A percentile compares a stretch with the other conserved stretches of the same genome.
Evolutionary conservation across 2,329 filamentous ascomycete genomes (phyloP).

Genomic region (Aspergillus transmontanensis): DNA sequence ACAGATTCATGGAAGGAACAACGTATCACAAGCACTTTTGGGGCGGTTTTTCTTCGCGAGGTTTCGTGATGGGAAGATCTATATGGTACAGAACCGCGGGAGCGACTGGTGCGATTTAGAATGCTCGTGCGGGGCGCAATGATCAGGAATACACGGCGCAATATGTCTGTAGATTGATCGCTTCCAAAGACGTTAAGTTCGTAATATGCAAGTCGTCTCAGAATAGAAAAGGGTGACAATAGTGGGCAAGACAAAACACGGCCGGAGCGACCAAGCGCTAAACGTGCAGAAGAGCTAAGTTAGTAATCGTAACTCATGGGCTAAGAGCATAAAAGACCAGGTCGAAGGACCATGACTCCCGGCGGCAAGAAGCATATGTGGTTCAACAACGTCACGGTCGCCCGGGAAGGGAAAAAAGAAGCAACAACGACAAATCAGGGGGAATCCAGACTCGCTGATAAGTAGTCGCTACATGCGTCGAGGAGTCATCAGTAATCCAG

Average conservation of each 20-base stretch:
- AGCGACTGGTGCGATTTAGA: conserved; percentile 21
- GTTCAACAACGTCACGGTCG: neutral
- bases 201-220: conserved; percentile 15
- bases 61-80: conserved; percentile 30
- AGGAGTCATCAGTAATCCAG: conserved; percentile 6
- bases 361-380: neutral
- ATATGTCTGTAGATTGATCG: conserved; percentile 9
- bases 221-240: conserved; percentile 14
- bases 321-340: neutral
- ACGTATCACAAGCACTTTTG: conserved; percentile 23
- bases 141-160: conserved; percentile 10
- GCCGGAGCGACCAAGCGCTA: conserved; percentile 33
- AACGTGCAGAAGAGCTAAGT: conserved; percentile 12
- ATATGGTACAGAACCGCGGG: conserved; percentile 27
- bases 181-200: conserved; percentile 15
- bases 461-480: neutral
- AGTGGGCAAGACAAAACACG: conserved; percentile 23
- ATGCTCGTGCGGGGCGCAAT: conserved; percentile 15
- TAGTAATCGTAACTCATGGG: conserved; percentile 16
- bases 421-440: neutral
- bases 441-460: neutral
- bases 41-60: conserved; percentile 25
- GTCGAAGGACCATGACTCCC: neutral
- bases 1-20: conserved; percentile 39
- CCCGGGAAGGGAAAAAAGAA: neutral